Conservation (phyloP, 1,284 basidiomycete species). For the Xerocomus amazonicus region DNA sequence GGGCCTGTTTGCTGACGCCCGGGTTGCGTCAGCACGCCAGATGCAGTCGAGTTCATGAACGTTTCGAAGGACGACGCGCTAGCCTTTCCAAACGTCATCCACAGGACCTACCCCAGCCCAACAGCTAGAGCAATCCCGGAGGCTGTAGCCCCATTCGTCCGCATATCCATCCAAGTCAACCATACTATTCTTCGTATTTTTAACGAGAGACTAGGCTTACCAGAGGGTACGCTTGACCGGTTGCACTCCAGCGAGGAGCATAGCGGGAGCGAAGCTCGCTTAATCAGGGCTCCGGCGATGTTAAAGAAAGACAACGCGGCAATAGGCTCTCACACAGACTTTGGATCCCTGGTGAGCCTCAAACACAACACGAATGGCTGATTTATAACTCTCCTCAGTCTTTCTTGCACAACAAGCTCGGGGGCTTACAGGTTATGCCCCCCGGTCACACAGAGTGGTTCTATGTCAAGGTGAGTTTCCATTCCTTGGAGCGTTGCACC, state of each 20-base stretch:
- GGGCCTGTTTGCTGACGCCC: not conserved
- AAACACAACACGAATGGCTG: not conserved
- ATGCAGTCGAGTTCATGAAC: constrained; percentile 65
- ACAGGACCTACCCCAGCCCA: constrained; percentile 53
- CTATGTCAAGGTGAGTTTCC: constrained; percentile 51
- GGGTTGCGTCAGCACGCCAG: constrained; percentile 25
- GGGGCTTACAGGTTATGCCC: constrained; percentile 67
- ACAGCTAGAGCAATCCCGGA: constrained; percentile 50
- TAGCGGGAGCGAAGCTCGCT: constrained; percentile 59
- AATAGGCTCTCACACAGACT: constrained; percentile 56
- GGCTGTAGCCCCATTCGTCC: constrained; percentile 52
- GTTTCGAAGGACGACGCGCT: constrained; percentile 64
- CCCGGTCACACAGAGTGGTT: constrained; percentile 65
- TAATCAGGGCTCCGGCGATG: constrained; percentile 50
- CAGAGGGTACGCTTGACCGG: constrained; percentile 43
- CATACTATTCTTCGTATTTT: constrained; percentile 52
- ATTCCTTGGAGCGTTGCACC: not conserved
- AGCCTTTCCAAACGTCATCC: constrained; percentile 48
- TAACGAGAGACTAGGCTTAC: constrained; percentile 54
- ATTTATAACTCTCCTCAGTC: constrained; percentile 37
- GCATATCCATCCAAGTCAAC: constrained; percentile 55
- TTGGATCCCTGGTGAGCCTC: constrained; percentile 43
- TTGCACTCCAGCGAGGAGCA: constrained; percentile 46
- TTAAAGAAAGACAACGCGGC: constrained; percentile 24
- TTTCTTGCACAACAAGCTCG: constrained; percentile 66